Percentiles rank a stretch among this genome's conserved stretches.
phyloP scores from a whole-genome alignment of 352 stramenopile species.

The Halophytophthora batemanensis region DNA sequence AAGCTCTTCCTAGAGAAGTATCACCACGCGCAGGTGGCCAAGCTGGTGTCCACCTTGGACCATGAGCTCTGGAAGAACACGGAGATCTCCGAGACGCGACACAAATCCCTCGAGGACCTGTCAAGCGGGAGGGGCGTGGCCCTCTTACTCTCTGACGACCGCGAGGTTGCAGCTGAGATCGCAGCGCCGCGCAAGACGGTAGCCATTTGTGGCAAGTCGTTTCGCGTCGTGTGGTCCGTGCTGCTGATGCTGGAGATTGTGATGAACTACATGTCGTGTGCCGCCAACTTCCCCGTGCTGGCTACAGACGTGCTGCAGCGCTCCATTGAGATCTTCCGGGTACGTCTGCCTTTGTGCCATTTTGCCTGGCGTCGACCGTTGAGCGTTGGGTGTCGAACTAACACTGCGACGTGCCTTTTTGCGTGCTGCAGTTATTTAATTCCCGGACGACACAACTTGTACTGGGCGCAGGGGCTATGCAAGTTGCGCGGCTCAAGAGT shows the following conservation, averaged over 20 bases:
- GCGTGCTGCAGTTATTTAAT: constrained; percentile 91
- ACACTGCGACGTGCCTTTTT: constrained; percentile 5
- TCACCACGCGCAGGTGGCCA: constrained; percentile 90
- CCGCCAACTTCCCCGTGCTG: constrained; percentile 92
- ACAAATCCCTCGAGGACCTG: constrained; percentile 89
- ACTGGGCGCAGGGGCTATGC: constrained; percentile 94
- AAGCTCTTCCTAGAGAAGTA: constrained; percentile 96
- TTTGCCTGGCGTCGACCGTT: background rate
- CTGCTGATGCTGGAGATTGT: constrained; percentile 95
- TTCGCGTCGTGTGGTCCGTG: constrained; percentile 95
- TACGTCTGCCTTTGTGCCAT: constrained; percentile 20
- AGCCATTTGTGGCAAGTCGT: constrained; percentile 90
- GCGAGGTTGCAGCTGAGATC: constrained; percentile 58
- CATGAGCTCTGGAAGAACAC: constrained; percentile 94
- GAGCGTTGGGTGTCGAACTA: background rate
- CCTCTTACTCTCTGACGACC: constrained; percentile 67
- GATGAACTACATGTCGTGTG: constrained; percentile 94
- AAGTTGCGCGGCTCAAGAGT: constrained; percentile 94
- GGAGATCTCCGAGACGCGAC: constrained; percentile 87
- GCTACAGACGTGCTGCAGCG: constrained; percentile 94
- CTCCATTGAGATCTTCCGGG: constrained; percentile 89
- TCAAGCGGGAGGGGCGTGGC: constrained; percentile 89
- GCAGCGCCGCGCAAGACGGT: constrained; percentile 75
- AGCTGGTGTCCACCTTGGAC: constrained; percentile 93
- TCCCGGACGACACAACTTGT: constrained; percentile 95